Conservation (phyloP, 2,329 filamentous ascomycete species). For the Colletotrichum sp. region DNA sequence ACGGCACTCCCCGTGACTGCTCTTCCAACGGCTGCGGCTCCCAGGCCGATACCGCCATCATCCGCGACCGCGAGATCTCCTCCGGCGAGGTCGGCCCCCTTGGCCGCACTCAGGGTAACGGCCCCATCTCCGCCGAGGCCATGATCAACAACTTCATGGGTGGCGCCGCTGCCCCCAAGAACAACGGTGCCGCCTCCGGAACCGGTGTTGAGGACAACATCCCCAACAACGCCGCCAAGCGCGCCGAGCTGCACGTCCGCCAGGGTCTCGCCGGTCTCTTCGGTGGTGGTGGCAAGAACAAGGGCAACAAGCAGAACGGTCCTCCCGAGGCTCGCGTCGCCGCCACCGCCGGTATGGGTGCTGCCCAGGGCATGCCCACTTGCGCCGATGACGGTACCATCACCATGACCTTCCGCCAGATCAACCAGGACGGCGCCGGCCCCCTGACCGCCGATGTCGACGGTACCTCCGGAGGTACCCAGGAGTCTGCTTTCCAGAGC, state of each 20-base stretch:
- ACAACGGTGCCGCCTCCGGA: slow-evolving; percentile 40
- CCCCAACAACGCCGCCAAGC: slow-evolving; percentile 26
- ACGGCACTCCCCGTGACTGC: slow-evolving; percentile 73
- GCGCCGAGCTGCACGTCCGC: slow-evolving; percentile 21
- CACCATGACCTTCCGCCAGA: slow-evolving; percentile 70
- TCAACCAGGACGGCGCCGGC: slow-evolving; percentile 75
- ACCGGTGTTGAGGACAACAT: slow-evolving; percentile 51
- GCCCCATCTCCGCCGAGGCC: slow-evolving; percentile 60
- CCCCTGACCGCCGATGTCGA: slow-evolving; percentile 67
- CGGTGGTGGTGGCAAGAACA: slow-evolving; percentile 30
- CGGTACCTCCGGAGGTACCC: slow-evolving; percentile 66
- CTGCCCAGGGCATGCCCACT: slow-evolving; percentile 63
- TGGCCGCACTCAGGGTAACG: slow-evolving; percentile 67
- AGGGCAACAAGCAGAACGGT: slow-evolving; percentile 48
- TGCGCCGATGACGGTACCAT: slow-evolving; percentile 64
- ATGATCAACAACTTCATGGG: slow-evolving; percentile 69
- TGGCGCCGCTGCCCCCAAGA: slow-evolving; percentile 39
- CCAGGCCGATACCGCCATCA: slow-evolving; percentile 75
- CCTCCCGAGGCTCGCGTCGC: slow-evolving; percentile 58
- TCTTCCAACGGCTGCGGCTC: slow-evolving; percentile 65
- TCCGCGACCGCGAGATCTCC: slow-evolving; percentile 64
- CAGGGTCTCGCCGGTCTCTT: slow-evolving; percentile 31
- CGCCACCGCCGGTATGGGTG: slow-evolving; percentile 58
- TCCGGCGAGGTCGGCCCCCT: slow-evolving; percentile 59
- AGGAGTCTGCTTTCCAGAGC: slow-evolving; percentile 62